Evolutionary conservation across 495 filamentous ascomycete species (phyloP), one percentile per base, ranked within the genome.

Genomic region (Hypoxylon fragiforme): DNA sequence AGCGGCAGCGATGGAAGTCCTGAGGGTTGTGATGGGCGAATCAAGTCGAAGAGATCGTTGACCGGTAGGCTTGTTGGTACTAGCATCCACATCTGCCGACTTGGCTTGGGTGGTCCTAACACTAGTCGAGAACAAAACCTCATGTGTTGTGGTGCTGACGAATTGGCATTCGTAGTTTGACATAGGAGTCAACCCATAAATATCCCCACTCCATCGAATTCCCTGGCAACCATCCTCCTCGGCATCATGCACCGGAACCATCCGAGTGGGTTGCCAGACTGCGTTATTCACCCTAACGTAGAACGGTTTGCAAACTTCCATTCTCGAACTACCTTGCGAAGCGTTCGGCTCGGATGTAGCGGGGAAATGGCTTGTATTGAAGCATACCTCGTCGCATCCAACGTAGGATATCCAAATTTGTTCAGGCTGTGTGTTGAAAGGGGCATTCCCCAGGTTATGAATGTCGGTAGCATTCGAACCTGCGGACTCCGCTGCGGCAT

Each of bases 341-440:
- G 42, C 71, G 31, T 80, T 76, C 15, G 70, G 52, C 3, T 69
- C 64, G 14, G 58, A 53, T 22, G 32, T 50, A 37, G 34, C 21
- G 1, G 77, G 71, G 56, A 90, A 84, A 63, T 82, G 81, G 56
- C 87, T 90, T 0, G 88, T 87, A 51, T 83, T 84, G 68, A 95
- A 96, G 66, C 82, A 87, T 39, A 95, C 88, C 58, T 89, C 85
- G 60, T 89, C 88, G 62, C 85, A 83, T 13, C 87, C 86, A 41
- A 97, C 83, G 60, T 90, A 84, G 36, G 87, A 90, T 60, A 95
- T 89, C 90, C 91, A 95, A 63, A 96, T 82, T 62, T 88, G 82
- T 54, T 85, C 85, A 43, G 86, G 86, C 68, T 90, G 84, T 1
- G 71, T 73, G 55, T 77, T 76, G 63, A 91, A 87, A 37, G 89